A percentile compares a stretch with the other conserved stretches of the same genome.
Evolutionary conservation across 148 eudicot genomes (phyloP).

Genomic region (Amaranthus hypochondriacus): DNA sequence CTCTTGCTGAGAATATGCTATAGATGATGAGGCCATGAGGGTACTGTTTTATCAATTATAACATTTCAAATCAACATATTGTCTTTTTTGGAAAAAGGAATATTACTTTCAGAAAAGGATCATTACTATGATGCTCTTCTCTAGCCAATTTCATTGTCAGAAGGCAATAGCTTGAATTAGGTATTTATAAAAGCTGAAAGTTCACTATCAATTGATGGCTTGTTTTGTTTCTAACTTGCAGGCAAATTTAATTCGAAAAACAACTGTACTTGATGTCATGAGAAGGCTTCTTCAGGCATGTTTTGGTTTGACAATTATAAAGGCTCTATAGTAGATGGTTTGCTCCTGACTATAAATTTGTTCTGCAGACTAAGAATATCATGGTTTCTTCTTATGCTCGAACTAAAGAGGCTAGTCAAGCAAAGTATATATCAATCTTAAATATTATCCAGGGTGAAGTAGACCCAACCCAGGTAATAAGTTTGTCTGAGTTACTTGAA

Average conservation of each 20-base stretch:
- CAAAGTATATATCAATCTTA: conserved; percentile 92
- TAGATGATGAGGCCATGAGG: too few relatives aligned
- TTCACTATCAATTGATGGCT: conserved; percentile 2
- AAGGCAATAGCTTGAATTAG: background rate
- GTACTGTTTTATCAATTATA: background rate
- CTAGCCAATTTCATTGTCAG: background rate
- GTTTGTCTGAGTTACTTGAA: background rate
- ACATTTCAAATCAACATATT: background rate
- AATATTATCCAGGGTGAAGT: conserved; percentile 99
- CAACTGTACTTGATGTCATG: conserved; percentile 97
- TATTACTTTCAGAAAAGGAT: background rate
- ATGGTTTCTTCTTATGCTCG: conserved; percentile 98
- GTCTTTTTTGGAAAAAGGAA: background rate
- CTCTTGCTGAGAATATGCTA: background rate
- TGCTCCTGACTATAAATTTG: conserved; percentile 23
- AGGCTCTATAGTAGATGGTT: background rate
- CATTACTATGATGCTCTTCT: background rate
- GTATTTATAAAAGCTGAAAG: background rate
- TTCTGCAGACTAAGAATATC: conserved; percentile 86
- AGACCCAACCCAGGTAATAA: conserved; percentile 91
- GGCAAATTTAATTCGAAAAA: conserved; percentile 96
- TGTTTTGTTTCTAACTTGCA: conserved; percentile 32
- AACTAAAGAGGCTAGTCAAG: conserved; percentile 95
- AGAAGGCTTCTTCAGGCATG: conserved; percentile 98
- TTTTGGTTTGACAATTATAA: conserved; percentile 12